phyloP scores from a whole-genome alignment of 768 basidiomycete genomes.

The Sarcodon aspratus region DNA sequence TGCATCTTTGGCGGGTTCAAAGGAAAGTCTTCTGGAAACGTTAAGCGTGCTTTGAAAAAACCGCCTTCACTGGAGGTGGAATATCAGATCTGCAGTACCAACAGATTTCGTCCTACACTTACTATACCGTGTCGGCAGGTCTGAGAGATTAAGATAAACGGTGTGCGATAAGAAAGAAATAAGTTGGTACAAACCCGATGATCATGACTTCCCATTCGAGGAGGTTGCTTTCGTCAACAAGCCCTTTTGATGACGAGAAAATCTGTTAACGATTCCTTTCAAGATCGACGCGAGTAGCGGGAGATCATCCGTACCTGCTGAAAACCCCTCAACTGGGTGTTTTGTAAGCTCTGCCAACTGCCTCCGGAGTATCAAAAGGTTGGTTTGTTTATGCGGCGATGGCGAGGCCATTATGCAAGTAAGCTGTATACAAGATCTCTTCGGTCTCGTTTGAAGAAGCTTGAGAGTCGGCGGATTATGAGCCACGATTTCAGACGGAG shows the following conservation, averaged over 20 bases:
- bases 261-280: conserved; percentile 13
- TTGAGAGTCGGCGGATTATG: too few relatives aligned
- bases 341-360: conserved; percentile 84
- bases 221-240: conserved; percentile 90
- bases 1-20: conserved; percentile 90
- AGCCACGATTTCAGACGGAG: too few relatives aligned
- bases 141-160: conserved; percentile 25
- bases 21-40: conserved; percentile 88
- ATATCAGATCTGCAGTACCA: conserved; percentile 6
- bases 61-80: conserved; percentile 70
- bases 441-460: too few relatives aligned
- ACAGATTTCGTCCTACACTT: conserved; percentile 16
- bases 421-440: too few relatives aligned
- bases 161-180: neutral
- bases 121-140: conserved; percentile 91
- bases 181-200: conserved; percentile 56
- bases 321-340: conserved; percentile 92
- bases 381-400: conserved; percentile 13
- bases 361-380: conserved; percentile 57
- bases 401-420: conserved; percentile 12
- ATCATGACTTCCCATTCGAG: conserved; percentile 96
- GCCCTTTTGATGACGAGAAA: conserved; percentile 38
- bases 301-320: conserved; percentile 51
- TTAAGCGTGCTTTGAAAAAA: conserved; percentile 83
- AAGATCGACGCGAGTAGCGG: conserved; percentile 6